phyloP scores from a whole-genome alignment of 441 rosid genomes.

The Erysimum cheiri region DNA sequence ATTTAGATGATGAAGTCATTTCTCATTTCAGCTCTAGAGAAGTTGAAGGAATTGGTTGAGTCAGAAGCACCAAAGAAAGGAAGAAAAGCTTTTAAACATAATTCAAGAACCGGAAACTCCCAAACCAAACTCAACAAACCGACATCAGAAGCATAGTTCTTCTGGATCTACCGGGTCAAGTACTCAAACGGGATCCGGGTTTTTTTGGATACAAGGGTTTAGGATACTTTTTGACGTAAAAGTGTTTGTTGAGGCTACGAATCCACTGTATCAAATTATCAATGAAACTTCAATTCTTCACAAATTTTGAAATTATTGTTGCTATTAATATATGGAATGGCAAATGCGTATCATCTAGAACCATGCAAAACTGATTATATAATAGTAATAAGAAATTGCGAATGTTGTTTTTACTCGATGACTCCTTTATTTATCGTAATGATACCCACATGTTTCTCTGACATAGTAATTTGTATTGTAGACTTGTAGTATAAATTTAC shows the following conservation, averaged over 20 bases:
- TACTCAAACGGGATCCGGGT: constrained; percentile 8
- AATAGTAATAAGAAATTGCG: too few relatives aligned
- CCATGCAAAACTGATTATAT: too few relatives aligned
- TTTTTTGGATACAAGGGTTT: neutral
- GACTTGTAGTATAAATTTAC: too few relatives aligned
- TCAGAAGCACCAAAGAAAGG: constrained; percentile 67
- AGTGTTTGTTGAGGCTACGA: neutral
- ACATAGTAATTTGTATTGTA: too few relatives aligned
- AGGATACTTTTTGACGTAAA: neutral
- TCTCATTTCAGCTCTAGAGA: constrained; percentile 66
- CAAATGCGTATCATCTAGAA: too few relatives aligned
- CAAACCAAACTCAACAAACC: constrained; percentile 42
- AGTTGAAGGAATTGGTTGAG: constrained; percentile 69
- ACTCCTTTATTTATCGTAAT: too few relatives aligned
- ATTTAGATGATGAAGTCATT: constrained; percentile 23
- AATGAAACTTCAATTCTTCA: too few relatives aligned
- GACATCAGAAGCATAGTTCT: constrained; percentile 29
- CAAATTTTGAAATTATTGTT: neutral
- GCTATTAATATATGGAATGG: too few relatives aligned
- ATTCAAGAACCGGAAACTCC: constrained; percentile 46
- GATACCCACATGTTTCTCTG: too few relatives aligned
- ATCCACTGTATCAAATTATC: neutral
- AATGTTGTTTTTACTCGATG: too few relatives aligned
- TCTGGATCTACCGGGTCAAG: neutral
- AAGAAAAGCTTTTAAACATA: constrained; percentile 52